A percentile compares a stretch with the other conserved stretches of the same genome.
Conservation (phyloP, 805 yeast genomes). For the Brettanomyces sp. region DNA sequence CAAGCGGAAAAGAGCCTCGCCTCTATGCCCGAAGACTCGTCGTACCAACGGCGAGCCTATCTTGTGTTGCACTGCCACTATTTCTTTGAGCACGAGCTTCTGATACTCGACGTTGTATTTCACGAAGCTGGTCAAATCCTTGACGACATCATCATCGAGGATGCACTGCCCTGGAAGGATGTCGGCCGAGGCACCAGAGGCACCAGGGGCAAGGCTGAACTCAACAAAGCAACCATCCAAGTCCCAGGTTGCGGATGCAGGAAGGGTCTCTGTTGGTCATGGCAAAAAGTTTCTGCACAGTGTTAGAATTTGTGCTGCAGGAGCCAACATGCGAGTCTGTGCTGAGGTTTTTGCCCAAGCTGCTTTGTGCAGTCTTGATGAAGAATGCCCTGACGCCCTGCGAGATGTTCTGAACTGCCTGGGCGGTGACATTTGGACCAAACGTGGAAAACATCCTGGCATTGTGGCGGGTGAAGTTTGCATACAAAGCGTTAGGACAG, state of each 20-base stretch:
- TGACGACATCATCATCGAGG: constrained; percentile 14
- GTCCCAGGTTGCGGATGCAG: constrained; percentile 4
- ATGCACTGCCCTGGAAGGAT: constrained; percentile 15
- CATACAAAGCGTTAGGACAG: constrained; percentile 20
- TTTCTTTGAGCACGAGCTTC: constrained; percentile 11
- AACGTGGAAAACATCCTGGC: constrained; percentile 31
- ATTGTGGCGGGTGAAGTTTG: constrained; percentile 26
- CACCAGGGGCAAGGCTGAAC: constrained; percentile 33
- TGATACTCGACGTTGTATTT: constrained; percentile 12
- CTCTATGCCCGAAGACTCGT: constrained; percentile 31
- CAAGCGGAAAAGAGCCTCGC: constrained; percentile 27
- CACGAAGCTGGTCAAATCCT: constrained; percentile 4
- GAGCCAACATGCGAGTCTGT: background rate
- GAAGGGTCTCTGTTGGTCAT: background rate
- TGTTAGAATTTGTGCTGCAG: background rate
- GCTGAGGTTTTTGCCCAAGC: background rate
- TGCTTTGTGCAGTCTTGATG: constrained; percentile 20
- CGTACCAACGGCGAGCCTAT: constrained; percentile 40
- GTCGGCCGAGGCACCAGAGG: constrained; percentile 2
- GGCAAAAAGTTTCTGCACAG: background rate
- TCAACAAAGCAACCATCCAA: constrained; percentile 47
- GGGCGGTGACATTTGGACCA: constrained; percentile 33
- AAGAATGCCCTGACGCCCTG: constrained; percentile 32
- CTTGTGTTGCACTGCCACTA: constrained; percentile 13
- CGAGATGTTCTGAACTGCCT: constrained; percentile 52